phyloP scores from a whole-genome alignment of 2,329 filamentous ascomycete genomes.

The Aspergillus eucalypticola region DNA sequence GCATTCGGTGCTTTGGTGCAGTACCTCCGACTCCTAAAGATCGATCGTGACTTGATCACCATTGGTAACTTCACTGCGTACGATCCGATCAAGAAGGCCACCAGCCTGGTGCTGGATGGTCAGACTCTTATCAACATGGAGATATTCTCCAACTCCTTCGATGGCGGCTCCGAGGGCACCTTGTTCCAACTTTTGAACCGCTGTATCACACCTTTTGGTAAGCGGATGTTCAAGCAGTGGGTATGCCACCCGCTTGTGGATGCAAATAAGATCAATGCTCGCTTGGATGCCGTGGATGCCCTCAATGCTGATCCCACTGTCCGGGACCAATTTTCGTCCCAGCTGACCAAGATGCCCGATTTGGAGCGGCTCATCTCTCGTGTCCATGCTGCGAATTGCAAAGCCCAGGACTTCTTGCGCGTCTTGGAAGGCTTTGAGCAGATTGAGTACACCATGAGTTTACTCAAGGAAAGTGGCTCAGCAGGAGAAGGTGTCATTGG shows the following conservation, averaged over 20 bases:
- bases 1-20: constrained; percentile 85
- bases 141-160: constrained; percentile 88
- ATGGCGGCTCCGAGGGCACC: constrained; percentile 81
- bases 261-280: constrained; percentile 83
- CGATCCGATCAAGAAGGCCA: constrained; percentile 85
- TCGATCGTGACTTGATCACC: constrained; percentile 82
- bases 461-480: constrained; percentile 71
- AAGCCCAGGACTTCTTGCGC: constrained; percentile 85
- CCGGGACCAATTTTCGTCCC: constrained; percentile 83
- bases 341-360: constrained; percentile 89
- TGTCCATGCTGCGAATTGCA: constrained; percentile 88
- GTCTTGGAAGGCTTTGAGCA: constrained; percentile 97
- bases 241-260: constrained; percentile 93
- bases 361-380: constrained; percentile 91
- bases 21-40: constrained; percentile 82
- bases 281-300: constrained; percentile 90
- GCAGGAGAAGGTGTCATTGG: constrained; percentile 78
- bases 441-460: constrained; percentile 88
- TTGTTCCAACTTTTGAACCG: constrained; percentile 88
- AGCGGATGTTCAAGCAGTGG: constrained; percentile 94
- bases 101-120: constrained; percentile 87
- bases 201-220: constrained; percentile 95
- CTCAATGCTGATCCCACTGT: constrained; percentile 79
- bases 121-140: constrained; percentile 98
- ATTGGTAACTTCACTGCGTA: constrained; percentile 91